Evolutionary conservation across 2,329 filamentous ascomycete species (phyloP).

Genomic region (Apiospora saccharicola): DNA sequence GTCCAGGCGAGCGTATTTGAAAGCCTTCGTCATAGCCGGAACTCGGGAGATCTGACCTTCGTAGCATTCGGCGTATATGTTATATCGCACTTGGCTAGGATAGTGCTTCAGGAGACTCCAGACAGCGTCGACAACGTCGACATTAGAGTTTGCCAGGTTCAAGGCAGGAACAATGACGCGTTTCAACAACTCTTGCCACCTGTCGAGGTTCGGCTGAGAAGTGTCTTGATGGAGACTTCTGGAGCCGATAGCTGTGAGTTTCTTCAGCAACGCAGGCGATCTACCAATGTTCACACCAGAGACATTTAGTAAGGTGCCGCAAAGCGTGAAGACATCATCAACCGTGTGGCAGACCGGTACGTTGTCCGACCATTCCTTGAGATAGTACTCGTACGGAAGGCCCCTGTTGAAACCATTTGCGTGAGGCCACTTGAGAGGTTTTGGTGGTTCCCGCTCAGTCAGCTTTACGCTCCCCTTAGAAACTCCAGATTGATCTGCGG

Average conservation of each 20-base stretch:
- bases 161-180: constrained; percentile 87
- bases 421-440: constrained; percentile 82
- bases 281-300: constrained; percentile 90
- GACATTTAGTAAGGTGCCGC: constrained; percentile 82
- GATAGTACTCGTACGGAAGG: constrained; percentile 90
- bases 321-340: constrained; percentile 89
- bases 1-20: constrained; percentile 77
- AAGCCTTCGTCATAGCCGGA: constrained; percentile 80
- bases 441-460: constrained; percentile 65
- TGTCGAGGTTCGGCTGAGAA: constrained; percentile 72
- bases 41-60: constrained; percentile 78
- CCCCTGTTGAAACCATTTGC: constrained; percentile 82
- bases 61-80: constrained; percentile 94
- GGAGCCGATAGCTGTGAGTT: constrained; percentile 84
- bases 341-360: constrained; percentile 89
- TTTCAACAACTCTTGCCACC: constrained; percentile 87
- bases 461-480: constrained; percentile 74
- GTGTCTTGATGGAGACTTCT: constrained; percentile 75
- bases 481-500: constrained; percentile 69
- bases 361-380: constrained; percentile 96
- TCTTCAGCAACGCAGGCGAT: constrained; percentile 79
- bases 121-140: constrained; percentile 83
- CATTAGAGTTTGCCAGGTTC: constrained; percentile 85
- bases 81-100: constrained; percentile 78
- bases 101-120: constrained; percentile 85